Conservation (phyloP, 345 rosid species). For the Aethionema arabicum region DNA sequence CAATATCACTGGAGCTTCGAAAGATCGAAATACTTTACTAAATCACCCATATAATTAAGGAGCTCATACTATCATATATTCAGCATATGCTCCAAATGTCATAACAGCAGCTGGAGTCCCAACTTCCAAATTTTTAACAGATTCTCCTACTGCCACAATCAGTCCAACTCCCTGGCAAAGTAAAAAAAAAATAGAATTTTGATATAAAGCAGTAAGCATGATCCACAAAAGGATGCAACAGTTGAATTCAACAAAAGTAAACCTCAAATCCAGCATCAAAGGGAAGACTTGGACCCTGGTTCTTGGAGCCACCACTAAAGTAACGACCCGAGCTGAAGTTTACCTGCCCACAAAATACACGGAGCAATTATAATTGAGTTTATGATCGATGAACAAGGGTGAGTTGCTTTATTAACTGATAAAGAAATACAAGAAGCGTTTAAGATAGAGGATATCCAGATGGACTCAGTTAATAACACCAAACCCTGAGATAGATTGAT, state of each 20-base stretch:
- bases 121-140: slow-evolving; percentile 63
- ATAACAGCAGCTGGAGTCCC: slow-evolving; percentile 95
- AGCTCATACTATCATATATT: slow-evolving; percentile 55
- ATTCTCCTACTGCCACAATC: slow-evolving; percentile 83
- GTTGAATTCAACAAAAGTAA: neutral
- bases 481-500: neutral
- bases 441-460: neutral
- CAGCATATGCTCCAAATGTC: slow-evolving; percentile 89
- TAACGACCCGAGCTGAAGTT: slow-evolving; percentile 97
- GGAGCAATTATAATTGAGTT: neutral
- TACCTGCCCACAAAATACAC: slow-evolving; percentile 50
- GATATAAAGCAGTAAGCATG: slow-evolving; percentile 1
- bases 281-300: slow-evolving; percentile 61
- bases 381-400: neutral
- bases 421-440: neutral
- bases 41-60: slow-evolving; percentile 12
- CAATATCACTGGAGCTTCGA: neutral
- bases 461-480: slow-evolving; percentile 3
- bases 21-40: slow-evolving; percentile 13
- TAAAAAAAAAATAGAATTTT: slow-evolving; percentile 25
- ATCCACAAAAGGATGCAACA: neutral
- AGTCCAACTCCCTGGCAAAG: slow-evolving; percentile 79
- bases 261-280: slow-evolving; percentile 99
- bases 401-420: neutral
- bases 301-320: slow-evolving; percentile 50